These are phyloP conservation scores for Amphirosellinia nigrospora DNA, from an alignment of 495 filamentous ascomycete genomes.

Conservation along the genomic window DNA sequence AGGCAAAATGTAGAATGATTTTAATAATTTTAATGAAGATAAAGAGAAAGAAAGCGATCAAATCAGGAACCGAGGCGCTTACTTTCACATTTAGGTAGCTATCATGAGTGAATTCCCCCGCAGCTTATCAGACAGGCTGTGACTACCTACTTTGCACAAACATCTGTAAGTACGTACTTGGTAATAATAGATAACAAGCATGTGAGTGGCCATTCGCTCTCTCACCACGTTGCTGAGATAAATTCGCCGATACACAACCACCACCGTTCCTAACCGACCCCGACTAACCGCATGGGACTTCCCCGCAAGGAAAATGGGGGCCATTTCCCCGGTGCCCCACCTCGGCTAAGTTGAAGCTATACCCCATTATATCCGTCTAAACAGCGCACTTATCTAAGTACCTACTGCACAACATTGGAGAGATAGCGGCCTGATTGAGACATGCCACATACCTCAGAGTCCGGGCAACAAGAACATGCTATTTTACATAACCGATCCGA, in stretches of 20 bases:
- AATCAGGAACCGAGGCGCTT: neutral
- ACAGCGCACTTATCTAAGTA: slow-evolving; percentile 5
- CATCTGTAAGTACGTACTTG: neutral
- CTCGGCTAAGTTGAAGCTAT: neutral
- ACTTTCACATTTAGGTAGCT: neutral
- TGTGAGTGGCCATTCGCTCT: neutral
- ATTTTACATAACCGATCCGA: slow-evolving; percentile 15
- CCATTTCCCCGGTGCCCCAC: neutral
- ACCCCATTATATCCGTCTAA: slow-evolving; percentile 7
- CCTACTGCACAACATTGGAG: neutral
- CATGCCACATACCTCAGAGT: neutral
- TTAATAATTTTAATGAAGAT: neutral
- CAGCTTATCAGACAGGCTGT: slow-evolving; percentile 14
- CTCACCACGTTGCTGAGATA: neutral
- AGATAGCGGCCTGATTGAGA: neutral
- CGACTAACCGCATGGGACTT: slow-evolving; percentile 37
- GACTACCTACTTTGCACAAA: too few relatives aligned
- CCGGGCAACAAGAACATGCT: neutral
- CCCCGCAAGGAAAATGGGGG: slow-evolving; percentile 28
- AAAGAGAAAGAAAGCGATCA: neutral
- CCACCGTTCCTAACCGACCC: slow-evolving; percentile 34
- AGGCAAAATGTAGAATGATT: too few relatives aligned
- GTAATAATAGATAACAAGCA: too few relatives aligned
- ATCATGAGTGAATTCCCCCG: slow-evolving; percentile 4
- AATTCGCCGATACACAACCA: neutral